Base-by-base conservation (phyloP, 2,329 filamentous ascomycete species). In the Aspergillus fructus region DNA sequence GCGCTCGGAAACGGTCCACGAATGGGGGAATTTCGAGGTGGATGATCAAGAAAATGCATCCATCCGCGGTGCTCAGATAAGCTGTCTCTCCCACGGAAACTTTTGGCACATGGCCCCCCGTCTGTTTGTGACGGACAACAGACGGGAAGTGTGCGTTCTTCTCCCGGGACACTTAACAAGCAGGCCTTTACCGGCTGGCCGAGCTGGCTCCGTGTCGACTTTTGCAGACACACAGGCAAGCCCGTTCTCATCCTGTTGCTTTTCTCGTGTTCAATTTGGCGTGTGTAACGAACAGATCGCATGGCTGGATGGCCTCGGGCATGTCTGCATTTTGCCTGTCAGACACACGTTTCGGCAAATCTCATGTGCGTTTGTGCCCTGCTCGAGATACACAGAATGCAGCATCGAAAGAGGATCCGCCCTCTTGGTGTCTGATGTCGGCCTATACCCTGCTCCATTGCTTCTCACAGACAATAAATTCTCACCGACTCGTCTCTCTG, bases 401-500 rank as follows among this genome's bases (percentile, higher is more conserved):
- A 23, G 52, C 55, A 17, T 56, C 41, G 27, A 51, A 34, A 39
- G 34, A 47, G 41, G 41, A 46, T 37, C 37, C 37, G 45, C 55
- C 23, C 39, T 49, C 51, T 30, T 57, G 50, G 45, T 21, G 34
- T 52, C 19, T 30, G 45, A 41, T 21, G 34, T 52, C 19, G 23
- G 45, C 53, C 30, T 15, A 40, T 45, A 43, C 40, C 42, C 52
- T 55, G 47, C 45, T 39, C 47, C 48, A 34, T 53, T 30, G 4
- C 27, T 30, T 46, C 41, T 51, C 34, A 21, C n/a, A 52, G 42
- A 41, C 46, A 40, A 47, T 56, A 48, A 43, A 57, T 58, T 58
- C 52, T 64, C 62, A 63, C 62, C 63, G 62, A 63, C 62, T 60
- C 55, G 48, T 40, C 42, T 19, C 46, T 41, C 30, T 49, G 34